Base-by-base conservation (phyloP, 2,329 filamentous ascomycete species). In the Sporothrix sp. region DNA sequence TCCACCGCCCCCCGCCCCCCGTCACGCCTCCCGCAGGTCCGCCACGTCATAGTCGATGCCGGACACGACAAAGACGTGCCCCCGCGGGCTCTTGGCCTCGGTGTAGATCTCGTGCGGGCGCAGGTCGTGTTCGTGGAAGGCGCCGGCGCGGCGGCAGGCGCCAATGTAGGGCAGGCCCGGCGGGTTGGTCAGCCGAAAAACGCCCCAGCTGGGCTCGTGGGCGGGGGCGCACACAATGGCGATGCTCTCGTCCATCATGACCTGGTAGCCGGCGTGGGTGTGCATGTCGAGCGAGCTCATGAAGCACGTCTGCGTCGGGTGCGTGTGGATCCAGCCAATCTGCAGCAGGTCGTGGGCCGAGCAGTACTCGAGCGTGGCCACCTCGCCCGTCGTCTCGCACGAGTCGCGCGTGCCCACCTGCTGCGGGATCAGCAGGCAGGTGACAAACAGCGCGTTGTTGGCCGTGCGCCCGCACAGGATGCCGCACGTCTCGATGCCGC, bases 301-400 rank as follows among this genome's bases (percentile, higher is more conserved):
- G 65, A 98, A 98, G 66, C 93, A 98, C 0, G 88, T 94, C 68
- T 98, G 93, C 0, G 85, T 88, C 0, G 93, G 93, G 65, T 98
- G 93, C 0, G 93, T 98, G 64, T 98, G 93, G 54, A 98, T 98
- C 93, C 93, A 98, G 35, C 91, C 91, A 5, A 95, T 75, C 48
- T 95, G 81, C 65, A 95, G 79, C 32, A 97, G 68, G 54, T 94
- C 86, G 61, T 95, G 80, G 5, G 74, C 75, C 59, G 93, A 86
- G 62, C 90, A 94, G 64, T 91, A 96, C 51, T 95, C 88, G 59
- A 96, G 90, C 25, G 96, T 75, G 0, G 81, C 80, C 27, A 79
- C 78, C 65, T 95, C 89, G 58, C 96, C 93, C 43, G 88, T 81
- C 18, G 88, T 97, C 66, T 97, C 91, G 65, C 93, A 98, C 0